Evolutionary conservation across 2,329 filamentous ascomycete species (phyloP).

Genomic region (Saccharata proteae): DNA sequence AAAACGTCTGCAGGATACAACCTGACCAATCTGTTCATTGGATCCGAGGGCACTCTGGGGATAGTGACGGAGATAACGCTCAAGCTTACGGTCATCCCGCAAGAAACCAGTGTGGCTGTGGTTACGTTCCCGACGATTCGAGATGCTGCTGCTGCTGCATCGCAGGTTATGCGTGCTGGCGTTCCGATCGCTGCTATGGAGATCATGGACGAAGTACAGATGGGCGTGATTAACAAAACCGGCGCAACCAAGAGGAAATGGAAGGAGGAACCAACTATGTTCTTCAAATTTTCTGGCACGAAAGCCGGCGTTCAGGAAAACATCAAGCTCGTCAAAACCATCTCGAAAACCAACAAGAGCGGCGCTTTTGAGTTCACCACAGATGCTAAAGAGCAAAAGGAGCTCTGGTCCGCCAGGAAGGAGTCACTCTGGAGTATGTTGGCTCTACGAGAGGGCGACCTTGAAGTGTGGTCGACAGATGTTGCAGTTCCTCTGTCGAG

Average conservation of each 20-base stretch:
- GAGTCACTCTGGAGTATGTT: constrained; percentile 51
- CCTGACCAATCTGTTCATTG: constrained; percentile 66
- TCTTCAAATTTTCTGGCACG: constrained; percentile 78
- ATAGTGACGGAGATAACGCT: constrained; percentile 74
- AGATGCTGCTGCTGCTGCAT: constrained; percentile 62
- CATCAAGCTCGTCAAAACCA: constrained; percentile 53
- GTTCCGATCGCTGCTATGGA: constrained; percentile 68
- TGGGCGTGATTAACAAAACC: constrained; percentile 67
- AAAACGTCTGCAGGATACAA: constrained; percentile 80
- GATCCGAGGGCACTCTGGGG: constrained; percentile 70
- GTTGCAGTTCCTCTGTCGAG: constrained; percentile 50
- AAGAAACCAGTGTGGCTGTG: constrained; percentile 66
- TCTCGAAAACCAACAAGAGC: constrained; percentile 50
- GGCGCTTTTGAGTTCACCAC: constrained; percentile 44
- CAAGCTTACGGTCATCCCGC: constrained; percentile 64
- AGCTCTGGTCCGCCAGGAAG: constrained; percentile 49
- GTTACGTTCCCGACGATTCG: constrained; percentile 68
- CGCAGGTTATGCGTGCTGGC: constrained; percentile 62
- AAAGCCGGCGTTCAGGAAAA: constrained; percentile 60
- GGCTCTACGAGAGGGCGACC: constrained; percentile 40
- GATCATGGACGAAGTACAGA: constrained; percentile 81
- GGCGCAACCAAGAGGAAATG: constrained; percentile 59
- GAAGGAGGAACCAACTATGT: constrained; percentile 66
- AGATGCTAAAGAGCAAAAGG: constrained; percentile 41
- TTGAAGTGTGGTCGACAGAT: constrained; percentile 50